Base-by-base conservation (phyloP, 2,329 filamentous ascomycete species). In the Sclerotinia spermophila region DNA sequence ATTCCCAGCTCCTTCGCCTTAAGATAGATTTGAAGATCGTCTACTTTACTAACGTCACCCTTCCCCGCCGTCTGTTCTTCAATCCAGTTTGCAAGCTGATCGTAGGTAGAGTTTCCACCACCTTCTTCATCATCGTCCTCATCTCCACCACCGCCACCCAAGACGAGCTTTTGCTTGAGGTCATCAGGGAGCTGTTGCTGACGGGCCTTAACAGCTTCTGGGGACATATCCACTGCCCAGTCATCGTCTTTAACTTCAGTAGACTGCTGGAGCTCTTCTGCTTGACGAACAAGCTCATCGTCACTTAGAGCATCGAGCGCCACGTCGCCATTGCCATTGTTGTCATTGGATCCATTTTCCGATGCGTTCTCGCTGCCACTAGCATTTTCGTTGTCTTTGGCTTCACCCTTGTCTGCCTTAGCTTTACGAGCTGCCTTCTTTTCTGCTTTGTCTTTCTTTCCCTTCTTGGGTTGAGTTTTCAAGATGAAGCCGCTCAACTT, bases 401-500 rank as follows among this genome's bases (percentile, higher is more conserved):
- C 82, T 15, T 69, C 67, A 35, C 67, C 67, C 68, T 82, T 83
- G 55, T 82, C 84, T 72, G 84, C 84, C 72, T 84, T 82, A 72
- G 85, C 94, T 82, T 92, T 94, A 81, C 94, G 93, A 79, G 93
- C 92, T 81, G 96, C 96, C 85, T 96, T 96, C 82, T 92, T 87
- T 80, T 89, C 92, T 70, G 93, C 91, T 87, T 97, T 98, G 86
- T 97, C 93, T 84, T 97, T 97, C 88, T 97, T 97, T 82, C 93
- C 93, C 86, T 97, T 97, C 86, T 97, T 97, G 83, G 93, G 91
- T 82, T 93, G 90, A 81, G 96, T 96, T 88, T 98, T 98, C 81
- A 98, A 84, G 81, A 99, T 97, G 86, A 97, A 99, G 74, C 93
- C 92, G 82, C 92, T 96, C 75, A 99, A 90, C 87, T 99, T 99